Percentiles rank a stretch among this genome's conserved stretches.
phyloP scores from a whole-genome alignment of 2,329 filamentous ascomycete genomes.

The Capronia americana region DNA sequence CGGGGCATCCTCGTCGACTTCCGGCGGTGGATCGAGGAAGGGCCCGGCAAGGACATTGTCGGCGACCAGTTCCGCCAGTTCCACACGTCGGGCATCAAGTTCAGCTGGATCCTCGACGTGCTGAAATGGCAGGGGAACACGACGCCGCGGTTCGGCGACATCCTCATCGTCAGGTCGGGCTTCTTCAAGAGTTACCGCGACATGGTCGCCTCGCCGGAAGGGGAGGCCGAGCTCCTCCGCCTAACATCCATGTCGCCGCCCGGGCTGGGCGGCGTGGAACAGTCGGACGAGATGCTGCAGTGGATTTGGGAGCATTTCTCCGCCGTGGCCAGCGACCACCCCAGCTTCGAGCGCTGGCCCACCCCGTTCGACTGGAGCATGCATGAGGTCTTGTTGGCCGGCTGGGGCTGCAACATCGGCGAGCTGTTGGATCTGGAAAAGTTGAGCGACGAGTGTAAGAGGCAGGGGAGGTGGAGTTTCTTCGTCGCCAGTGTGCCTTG shows the following conservation, averaged over 20 bases:
- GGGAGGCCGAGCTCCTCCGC: conserved; percentile 35
- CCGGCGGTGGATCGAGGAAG: conserved; percentile 49
- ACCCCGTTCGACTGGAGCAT: conserved; percentile 38
- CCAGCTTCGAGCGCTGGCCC: conserved; percentile 44
- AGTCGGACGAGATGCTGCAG: conserved; percentile 43
- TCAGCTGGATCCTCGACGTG: conserved; percentile 39
- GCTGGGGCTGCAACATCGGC: conserved; percentile 44
- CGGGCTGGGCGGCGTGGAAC: conserved; percentile 43
- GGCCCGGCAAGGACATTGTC: conserved; percentile 38
- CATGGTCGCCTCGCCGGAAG: conserved; percentile 30
- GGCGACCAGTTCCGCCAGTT: conserved; percentile 44
- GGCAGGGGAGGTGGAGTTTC: conserved; percentile 51
- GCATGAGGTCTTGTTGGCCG: conserved; percentile 43
- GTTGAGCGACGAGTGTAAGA: conserved; percentile 48
- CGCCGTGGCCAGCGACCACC: conserved; percentile 46
- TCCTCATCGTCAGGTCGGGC: conserved; percentile 42
- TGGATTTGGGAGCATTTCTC: conserved; percentile 48
- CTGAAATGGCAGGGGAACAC: conserved; percentile 37
- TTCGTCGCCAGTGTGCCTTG: conserved; percentile 53
- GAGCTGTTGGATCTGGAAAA: conserved; percentile 50
- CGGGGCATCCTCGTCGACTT: conserved; percentile 59
- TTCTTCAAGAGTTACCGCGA: conserved; percentile 40
- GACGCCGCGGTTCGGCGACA: conserved; percentile 40
- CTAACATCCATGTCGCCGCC: conserved; percentile 35
- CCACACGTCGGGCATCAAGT: conserved; percentile 44